Evolutionary conservation across 2,329 filamentous ascomycete genomes (phyloP).

Genomic region (Trichoderma koningiopsis): DNA sequence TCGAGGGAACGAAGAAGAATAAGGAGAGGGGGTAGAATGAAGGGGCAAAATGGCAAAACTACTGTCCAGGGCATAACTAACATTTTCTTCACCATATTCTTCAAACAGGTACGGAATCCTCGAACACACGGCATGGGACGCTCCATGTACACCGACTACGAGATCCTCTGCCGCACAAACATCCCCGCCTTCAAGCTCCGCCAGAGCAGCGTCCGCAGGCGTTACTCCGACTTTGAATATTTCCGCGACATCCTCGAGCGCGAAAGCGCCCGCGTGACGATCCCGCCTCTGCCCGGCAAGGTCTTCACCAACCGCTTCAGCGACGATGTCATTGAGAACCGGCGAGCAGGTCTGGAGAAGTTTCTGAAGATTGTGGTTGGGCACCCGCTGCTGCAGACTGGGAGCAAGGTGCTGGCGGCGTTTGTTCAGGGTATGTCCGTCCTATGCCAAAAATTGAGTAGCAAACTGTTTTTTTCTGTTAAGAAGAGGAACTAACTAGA

Average conservation of each 20-base stretch:
- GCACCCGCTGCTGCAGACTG: conserved; percentile 93
- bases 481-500: background rate
- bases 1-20: background rate
- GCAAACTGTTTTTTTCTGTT: background rate
- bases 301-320: conserved; percentile 98
- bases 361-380: conserved; percentile 98
- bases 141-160: conserved; percentile 98
- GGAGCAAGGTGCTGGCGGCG: conserved; percentile 91
- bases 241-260: conserved; percentile 98
- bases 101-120: conserved; percentile 78
- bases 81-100: background rate
- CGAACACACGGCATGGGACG: conserved; percentile 93
- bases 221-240: conserved; percentile 98
- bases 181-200: conserved; percentile 98
- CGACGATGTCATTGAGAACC: conserved; percentile 96
- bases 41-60: background rate
- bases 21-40: background rate
- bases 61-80: background rate
- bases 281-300: conserved; percentile 93
- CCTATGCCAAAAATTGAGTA: background rate
- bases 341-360: conserved; percentile 86
- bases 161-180: conserved; percentile 96
- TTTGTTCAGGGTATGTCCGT: conserved; percentile 82
- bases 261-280: conserved; percentile 90
- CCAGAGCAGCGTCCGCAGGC: conserved; percentile 81